Evolutionary conservation across 306 rosid genomes (phyloP).

Genomic region (Macrotyloma uniflorum): DNA sequence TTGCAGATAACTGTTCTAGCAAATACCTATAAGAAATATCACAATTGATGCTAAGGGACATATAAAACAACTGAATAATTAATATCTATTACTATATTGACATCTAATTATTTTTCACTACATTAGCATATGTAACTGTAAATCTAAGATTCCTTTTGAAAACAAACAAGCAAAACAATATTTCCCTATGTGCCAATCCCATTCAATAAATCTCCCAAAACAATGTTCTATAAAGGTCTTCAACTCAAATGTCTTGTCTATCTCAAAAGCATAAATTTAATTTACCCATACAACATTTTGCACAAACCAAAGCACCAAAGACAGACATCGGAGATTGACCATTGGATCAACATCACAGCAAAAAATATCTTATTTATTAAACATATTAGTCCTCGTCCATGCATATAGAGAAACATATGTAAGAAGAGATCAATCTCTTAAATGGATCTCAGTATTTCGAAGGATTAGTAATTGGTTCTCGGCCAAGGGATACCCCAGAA

Average conservation of each 20-base stretch:
- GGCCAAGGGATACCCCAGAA: too few species aligned
- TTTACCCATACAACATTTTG: constrained; percentile 2
- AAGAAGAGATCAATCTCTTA: too few species aligned
- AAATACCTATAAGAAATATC: constrained; percentile 68
- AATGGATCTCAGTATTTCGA: too few species aligned
- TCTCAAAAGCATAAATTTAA: not conserved
- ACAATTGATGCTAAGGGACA: constrained; percentile 31
- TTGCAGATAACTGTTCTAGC: constrained; percentile 94
- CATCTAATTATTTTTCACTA: not conserved
- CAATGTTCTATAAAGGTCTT: not conserved
- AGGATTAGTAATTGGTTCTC: too few species aligned
- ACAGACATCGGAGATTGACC: not conserved
- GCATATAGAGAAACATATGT: too few species aligned
- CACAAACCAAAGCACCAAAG: not conserved
- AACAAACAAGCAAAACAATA: not conserved
- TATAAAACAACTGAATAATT: constrained; percentile 21
- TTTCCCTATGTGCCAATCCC: not conserved
- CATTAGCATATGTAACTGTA: not conserved
- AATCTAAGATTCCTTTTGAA: not conserved
- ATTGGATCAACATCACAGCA: too few species aligned
- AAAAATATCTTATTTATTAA: not conserved
- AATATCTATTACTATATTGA: not conserved
- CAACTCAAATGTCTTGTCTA: not conserved
- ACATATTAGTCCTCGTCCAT: too few species aligned
- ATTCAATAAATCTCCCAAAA: not conserved